Base-by-base conservation (phyloP, 345 rosid genomes). In the Aquilaria yunnanensis region DNA sequence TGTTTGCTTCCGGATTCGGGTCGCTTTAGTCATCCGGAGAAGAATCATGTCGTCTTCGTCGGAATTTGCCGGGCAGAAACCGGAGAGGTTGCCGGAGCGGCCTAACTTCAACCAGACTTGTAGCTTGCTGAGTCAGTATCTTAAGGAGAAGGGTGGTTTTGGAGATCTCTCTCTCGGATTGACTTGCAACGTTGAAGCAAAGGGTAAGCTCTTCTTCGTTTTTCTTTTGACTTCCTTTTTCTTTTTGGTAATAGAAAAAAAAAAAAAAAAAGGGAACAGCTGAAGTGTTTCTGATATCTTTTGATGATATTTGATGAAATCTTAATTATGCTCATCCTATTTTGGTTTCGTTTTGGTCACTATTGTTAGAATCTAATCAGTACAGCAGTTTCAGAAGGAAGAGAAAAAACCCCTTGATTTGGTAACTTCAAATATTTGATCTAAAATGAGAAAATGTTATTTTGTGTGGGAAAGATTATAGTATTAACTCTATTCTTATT, bases 81-180 rank as follows among this genome's bases (percentile, higher is more conserved):
- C 67, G 54, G 66, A 34, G 32, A 73, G 14, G 71, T 73, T 68
- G 12, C 54, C 75, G 32, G 82, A 72, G 53, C 85, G 78, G 64
- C 57, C 81, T 0, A 81, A 87, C 72, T 87, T 89, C 78, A 78
- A 85, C 0, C 86, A 70, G 69, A 90, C 76, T 10, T 93, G 92
- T 71, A 84, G 70, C 61, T 54, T 83, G 62, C 66, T 93, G 75
- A 84, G 94, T 70, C 97, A 79, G 74, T 90, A 83, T 77, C 63
- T 93, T 55, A 93, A 84, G 67, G 92, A 83, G 84, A 82, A 71
- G 51, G 85, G 92, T 34, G 70, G 83, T 59, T 78, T 85, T 47
- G 90, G 89, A 73, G 96, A 82, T 77, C 91, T 89, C 14, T 64
- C 64, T 61, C 88, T 89, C 34, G 95, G 88, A 3, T 81, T 82